Evolutionary conservation across 192 early-diverging fungal genomes (phyloP).

Genomic region (Piromyces sp.): DNA sequence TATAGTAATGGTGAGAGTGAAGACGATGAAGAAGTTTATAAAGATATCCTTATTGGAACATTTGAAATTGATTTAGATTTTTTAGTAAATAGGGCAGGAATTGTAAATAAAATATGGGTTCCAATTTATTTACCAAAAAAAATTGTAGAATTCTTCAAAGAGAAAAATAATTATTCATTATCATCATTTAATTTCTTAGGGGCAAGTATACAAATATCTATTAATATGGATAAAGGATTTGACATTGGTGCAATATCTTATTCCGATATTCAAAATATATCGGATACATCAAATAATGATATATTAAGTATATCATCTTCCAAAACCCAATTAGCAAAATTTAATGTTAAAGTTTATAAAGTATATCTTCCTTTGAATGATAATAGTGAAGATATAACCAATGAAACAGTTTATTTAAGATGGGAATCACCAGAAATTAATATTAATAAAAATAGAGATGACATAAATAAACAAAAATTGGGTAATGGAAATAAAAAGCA

Average conservation of each 20-base stretch:
- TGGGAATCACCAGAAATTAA: not conserved
- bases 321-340: not conserved
- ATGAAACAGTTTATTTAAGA: not conserved
- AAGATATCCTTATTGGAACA: not conserved
- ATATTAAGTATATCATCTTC: not conserved
- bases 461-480: not conserved
- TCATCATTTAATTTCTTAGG: not conserved
- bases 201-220: not conserved
- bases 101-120: not conserved
- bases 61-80: not conserved
- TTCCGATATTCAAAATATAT: not conserved
- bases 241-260: not conserved
- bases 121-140: not conserved
- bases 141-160: not conserved
- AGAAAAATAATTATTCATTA: not conserved
- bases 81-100: not conserved
- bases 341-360: not conserved
- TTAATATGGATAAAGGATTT: not conserved
- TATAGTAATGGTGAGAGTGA: not conserved
- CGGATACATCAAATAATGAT: not conserved
- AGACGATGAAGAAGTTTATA: not conserved
- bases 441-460: not conserved
- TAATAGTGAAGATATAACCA: not conserved
- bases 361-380: not conserved
- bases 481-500: not conserved